A percentile compares a stretch with the other conserved stretches of the same genome.
Conservation (phyloP, 2,329 filamentous ascomycete species). For the Botrytis galanthina region DNA sequence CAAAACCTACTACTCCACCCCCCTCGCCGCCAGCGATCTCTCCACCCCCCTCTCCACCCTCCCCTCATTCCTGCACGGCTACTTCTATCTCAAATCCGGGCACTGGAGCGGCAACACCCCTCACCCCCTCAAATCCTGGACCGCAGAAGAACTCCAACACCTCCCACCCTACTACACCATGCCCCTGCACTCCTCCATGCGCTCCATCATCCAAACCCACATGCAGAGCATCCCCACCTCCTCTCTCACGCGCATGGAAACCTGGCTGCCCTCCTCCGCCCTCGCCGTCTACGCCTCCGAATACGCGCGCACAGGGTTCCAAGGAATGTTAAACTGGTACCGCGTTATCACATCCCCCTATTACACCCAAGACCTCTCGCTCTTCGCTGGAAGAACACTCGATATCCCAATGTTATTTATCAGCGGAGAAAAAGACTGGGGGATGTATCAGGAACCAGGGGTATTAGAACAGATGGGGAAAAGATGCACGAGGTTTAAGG, state of each 20-base stretch:
- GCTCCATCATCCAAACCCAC: constrained; percentile 51
- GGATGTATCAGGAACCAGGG: constrained; percentile 64
- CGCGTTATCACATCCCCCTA: constrained; percentile 53
- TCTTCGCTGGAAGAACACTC: constrained; percentile 60
- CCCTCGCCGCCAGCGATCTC: constrained; percentile 48
- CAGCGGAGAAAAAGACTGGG: constrained; percentile 64
- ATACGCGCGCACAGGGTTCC: constrained; percentile 61
- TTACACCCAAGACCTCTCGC: constrained; percentile 50
- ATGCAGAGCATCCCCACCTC: constrained; percentile 43
- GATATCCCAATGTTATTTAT: constrained; percentile 61
- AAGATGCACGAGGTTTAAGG: constrained; percentile 53
- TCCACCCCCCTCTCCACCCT: constrained; percentile 34
- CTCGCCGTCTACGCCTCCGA: constrained; percentile 59
- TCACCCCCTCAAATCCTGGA: constrained; percentile 53
- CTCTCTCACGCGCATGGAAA: constrained; percentile 45
- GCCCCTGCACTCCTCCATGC: constrained; percentile 57
- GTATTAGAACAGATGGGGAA: constrained; percentile 56
- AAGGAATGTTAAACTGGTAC: constrained; percentile 68
- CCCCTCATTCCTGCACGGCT: constrained; percentile 57
- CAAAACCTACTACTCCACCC: constrained; percentile 62
- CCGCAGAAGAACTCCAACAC: constrained; percentile 53
- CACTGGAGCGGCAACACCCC: constrained; percentile 57
- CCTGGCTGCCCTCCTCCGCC: constrained; percentile 59
- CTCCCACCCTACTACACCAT: constrained; percentile 71
- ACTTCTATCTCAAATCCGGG: constrained; percentile 66